Conservation (phyloP, 805 yeast genomes). For the Cyberlindnera euphorbiae region DNA sequence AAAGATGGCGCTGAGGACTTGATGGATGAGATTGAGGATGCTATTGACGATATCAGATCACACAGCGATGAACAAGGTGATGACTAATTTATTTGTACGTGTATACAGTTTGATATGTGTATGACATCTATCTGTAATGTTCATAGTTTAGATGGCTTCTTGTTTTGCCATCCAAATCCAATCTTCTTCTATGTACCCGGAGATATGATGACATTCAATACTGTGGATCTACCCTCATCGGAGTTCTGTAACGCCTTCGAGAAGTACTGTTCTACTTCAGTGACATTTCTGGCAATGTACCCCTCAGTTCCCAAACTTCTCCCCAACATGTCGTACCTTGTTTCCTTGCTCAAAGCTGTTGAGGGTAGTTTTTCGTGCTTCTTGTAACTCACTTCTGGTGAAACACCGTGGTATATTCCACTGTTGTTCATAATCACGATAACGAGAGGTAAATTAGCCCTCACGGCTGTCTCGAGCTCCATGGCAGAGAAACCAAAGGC, state of each 20-base stretch:
- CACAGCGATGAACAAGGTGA: slow-evolving; percentile 1
- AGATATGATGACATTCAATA: slow-evolving; percentile 59
- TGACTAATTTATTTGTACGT: slow-evolving; percentile 1
- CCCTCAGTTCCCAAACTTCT: slow-evolving; percentile 56
- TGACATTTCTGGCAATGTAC: slow-evolving; percentile 36
- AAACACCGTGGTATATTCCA: slow-evolving; percentile 66
- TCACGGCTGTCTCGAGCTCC: slow-evolving; percentile 66
- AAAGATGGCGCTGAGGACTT: slow-evolving; percentile 15
- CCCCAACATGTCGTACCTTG: slow-evolving; percentile 54
- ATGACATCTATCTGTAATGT: too few species aligned
- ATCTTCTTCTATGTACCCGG: slow-evolving; percentile 51
- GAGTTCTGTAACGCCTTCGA: slow-evolving; percentile 33
- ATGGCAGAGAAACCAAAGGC: slow-evolving; percentile 73
- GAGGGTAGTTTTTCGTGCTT: slow-evolving; percentile 39
- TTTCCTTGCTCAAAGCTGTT: slow-evolving; percentile 53
- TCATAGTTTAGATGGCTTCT: slow-evolving; percentile 27
- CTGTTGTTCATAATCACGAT: slow-evolving; percentile 68
- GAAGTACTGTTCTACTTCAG: slow-evolving; percentile 34
- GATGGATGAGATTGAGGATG: slow-evolving; percentile 17
- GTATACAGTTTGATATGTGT: too few species aligned
- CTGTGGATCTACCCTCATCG: slow-evolving; percentile 32
- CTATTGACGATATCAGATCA: slow-evolving; percentile 7
- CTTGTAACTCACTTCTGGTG: slow-evolving; percentile 28
- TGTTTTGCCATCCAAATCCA: slow-evolving; percentile 68
- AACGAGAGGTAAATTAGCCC: slow-evolving; percentile 48